phyloP scores from a whole-genome alignment of 202 grass and related monocot species.

The Alloteropsis angusta region DNA sequence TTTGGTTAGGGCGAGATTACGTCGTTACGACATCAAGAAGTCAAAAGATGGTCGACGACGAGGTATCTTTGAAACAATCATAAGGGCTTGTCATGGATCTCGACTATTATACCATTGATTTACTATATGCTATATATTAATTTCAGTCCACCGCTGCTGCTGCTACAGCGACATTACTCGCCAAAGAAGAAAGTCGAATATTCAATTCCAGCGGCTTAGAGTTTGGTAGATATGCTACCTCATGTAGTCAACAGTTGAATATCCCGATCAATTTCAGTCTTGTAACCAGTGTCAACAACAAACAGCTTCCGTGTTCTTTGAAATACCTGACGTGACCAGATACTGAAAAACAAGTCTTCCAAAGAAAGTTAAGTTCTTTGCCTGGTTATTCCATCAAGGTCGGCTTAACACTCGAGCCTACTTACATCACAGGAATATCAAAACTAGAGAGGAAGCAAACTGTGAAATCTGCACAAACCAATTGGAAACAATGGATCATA shows the following conservation, averaged over 20 bases:
- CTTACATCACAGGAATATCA: too few species aligned
- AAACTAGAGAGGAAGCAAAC: too few species aligned
- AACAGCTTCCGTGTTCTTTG: neutral
- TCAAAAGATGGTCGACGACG: neutral
- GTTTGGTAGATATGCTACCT: neutral
- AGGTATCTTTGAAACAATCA: slow-evolving; percentile 16
- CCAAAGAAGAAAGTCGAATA: neutral
- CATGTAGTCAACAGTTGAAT: neutral
- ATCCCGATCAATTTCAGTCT: neutral
- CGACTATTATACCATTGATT: neutral
- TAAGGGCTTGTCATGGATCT: neutral
- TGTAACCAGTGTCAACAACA: neutral
- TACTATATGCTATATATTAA: too few species aligned
- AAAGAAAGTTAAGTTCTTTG: too few species aligned
- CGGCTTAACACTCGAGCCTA: too few species aligned
- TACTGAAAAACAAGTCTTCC: too few species aligned
- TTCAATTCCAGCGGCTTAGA: neutral
- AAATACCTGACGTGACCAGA: too few species aligned
- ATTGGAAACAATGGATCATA: too few species aligned
- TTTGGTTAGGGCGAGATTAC: neutral
- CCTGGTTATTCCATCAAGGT: too few species aligned
- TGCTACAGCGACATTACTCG: neutral
- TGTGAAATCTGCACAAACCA: too few species aligned
- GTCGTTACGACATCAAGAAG: neutral
- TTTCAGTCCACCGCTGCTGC: neutral